Conservation (phyloP, 2,329 filamentous ascomycete genomes). For the Beauveria scarabaeidicola region DNA sequence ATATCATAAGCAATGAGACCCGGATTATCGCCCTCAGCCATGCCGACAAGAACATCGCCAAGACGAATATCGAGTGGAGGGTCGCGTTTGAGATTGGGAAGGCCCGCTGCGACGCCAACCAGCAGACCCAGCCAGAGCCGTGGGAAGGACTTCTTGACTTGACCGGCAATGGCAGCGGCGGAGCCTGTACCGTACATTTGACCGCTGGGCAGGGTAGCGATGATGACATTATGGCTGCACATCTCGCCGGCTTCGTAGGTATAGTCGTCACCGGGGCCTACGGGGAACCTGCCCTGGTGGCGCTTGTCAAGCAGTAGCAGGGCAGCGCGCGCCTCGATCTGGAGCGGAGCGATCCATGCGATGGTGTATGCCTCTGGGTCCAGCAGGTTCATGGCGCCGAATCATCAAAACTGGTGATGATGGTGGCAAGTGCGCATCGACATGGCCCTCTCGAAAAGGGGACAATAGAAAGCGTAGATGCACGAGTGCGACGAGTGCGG, state of each 20-base stretch:
- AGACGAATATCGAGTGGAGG: constrained; percentile 28
- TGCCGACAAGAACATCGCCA: constrained; percentile 28
- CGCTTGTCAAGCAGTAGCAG: constrained; percentile 24
- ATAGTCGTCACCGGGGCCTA: constrained; percentile 26
- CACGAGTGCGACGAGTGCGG: not conserved
- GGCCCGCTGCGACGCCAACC: constrained; percentile 27
- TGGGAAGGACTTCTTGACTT: constrained; percentile 25
- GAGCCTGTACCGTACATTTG: constrained; percentile 26
- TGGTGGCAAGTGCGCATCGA: not conserved
- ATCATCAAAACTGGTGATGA: not conserved
- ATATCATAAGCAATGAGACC: constrained; percentile 25
- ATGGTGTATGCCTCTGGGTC: constrained; percentile 18
- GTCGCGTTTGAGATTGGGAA: constrained; percentile 18
- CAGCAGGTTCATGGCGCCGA: not conserved
- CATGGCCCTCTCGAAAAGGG: not conserved
- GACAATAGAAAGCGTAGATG: too few species aligned
- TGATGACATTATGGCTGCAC: constrained; percentile 26
- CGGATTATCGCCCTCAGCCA: constrained; percentile 17
- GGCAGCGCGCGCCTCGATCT: constrained; percentile 30
- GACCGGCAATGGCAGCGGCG: constrained; percentile 23
- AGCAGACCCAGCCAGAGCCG: constrained; percentile 28
- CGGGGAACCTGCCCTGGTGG: constrained; percentile 24
- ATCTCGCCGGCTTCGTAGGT: constrained; percentile 28
- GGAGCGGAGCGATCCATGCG: constrained; percentile 19
- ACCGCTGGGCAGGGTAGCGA: constrained; percentile 25